Base-by-base conservation (phyloP, 2,329 filamentous ascomycete species). In the Ustulina deusta region DNA sequence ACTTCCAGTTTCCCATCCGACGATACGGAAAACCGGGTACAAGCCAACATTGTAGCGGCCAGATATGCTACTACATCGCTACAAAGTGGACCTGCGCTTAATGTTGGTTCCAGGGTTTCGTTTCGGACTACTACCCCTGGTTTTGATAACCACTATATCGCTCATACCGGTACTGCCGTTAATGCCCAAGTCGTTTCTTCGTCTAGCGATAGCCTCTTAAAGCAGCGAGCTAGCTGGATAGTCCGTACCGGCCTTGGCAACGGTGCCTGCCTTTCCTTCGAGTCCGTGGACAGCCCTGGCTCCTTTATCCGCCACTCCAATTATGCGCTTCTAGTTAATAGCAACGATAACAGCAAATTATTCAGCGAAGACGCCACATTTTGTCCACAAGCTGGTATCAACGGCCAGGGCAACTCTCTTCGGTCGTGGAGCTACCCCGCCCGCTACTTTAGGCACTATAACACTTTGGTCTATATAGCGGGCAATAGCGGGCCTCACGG, bases 301-400 rank as follows among this genome's bases (percentile, higher is more conserved):
- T 87, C 84, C 77, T 91, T 82, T 74, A 80, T 90, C 2, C 81
- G 88, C 0, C 88, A 90, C 79, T 80, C 76, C 66, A 74, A 84
- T 75, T 90, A 88, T 54, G 80, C 36, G 34, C 83, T 90, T 0
- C 49, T 77, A 42, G 71, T 90, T 49, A 77, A 81, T 40, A 80
- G 83, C 63, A 83, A 84, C 69, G 88, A 90, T 68, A 83, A 83
- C 61, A 81, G 80, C 63, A 89, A 89, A 79, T 77, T 80, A 51
- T 89, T 90, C 78, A 36, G 78, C 3, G 87, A 90, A 71, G 88
- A 90, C 52, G 87, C 88, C 10, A 91, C 89, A 0, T 91, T 90
- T 76, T 91, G 89, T 73, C 81, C 86, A 0, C 81, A 85, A 75
- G 65, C 81, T 0, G 85, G 83, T 0, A 76, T 90, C 38, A 85